These are phyloP conservation scores for Sarcodon sp. DNA, from an alignment of 768 basidiomycete genomes.

Conservation along the genomic window DNA sequence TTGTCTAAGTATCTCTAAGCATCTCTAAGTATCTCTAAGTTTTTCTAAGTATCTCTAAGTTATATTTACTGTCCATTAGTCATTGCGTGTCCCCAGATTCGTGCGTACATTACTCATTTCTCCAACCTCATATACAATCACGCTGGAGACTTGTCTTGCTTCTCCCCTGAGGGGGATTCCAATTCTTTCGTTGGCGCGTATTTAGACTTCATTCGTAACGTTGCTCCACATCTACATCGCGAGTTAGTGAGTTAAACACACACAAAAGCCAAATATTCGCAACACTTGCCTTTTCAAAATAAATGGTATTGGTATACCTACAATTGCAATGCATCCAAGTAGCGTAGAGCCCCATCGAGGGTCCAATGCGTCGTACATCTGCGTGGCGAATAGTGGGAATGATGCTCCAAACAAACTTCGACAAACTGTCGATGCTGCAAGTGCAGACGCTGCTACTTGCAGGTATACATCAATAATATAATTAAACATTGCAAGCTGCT, in stretches of 20 bases:
- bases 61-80: too few relatives aligned
- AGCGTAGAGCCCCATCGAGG: constrained; percentile 49
- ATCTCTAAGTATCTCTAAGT: too few relatives aligned
- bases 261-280: not conserved
- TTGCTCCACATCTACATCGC: constrained; percentile 4
- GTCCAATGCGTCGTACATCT: constrained; percentile 38
- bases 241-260: not conserved
- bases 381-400: constrained; percentile 36
- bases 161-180: too few relatives aligned
- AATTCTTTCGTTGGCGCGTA: not conserved
- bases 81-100: too few relatives aligned
- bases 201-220: constrained; percentile 2
- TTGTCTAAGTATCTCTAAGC: too few relatives aligned
- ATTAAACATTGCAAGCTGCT: constrained; percentile 38
- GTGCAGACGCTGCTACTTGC: constrained; percentile 39
- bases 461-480: constrained; percentile 54
- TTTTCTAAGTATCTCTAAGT: too few relatives aligned
- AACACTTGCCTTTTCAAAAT: constrained; percentile 10
- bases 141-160: too few relatives aligned
- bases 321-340: constrained; percentile 35
- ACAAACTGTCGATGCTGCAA: constrained; percentile 38
- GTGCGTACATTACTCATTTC: too few relatives aligned
- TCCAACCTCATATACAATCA: too few relatives aligned
- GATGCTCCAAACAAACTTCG: constrained; percentile 34
- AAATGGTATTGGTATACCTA: constrained; percentile 30